Base-by-base conservation (phyloP, 768 basidiomycete genomes). In the Amanita pallidorosea region DNA sequence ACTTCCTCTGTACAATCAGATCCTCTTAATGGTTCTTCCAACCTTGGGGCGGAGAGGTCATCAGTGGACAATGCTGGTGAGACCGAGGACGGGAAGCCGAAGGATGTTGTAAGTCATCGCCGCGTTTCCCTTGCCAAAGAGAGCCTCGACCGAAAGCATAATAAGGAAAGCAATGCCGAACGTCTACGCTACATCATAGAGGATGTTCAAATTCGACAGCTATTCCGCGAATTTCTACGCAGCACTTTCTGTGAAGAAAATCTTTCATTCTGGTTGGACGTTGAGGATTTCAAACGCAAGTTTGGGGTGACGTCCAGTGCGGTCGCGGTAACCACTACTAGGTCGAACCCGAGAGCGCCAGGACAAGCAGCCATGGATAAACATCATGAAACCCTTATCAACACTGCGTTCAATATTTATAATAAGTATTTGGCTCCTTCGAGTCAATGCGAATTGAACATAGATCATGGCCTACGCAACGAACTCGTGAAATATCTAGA, bases 171-270 rank as follows among this genome's bases (percentile, higher is more conserved):
- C 64, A 95, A 95, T 61, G 87, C 91, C 12, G 90, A 93, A 51
- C 86, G 91, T 47, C 73, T 98, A 41, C 80, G 82, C 55, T 88
- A 88, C 65, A 94, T 99, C 55, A 77, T 99, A 20, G 94, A 95
- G 55, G 92, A 98, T 55, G 88, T 94, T 0, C 83, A 85, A 27
- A 71, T 94, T 34, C 81, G 96, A 12, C 78, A 81, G 2, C 71
- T 97, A 45, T 99, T 99, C 77, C 83, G 96, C 53, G 96, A 98
- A 56, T 95, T 93, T 72, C 68, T 99, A 49, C 80, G 90, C 29
- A 76, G 81, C 51, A 98, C 97, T 65, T 98, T 96, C 64, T 98
- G 91, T 69, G 96, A 99, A 63, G 96, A 99, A 73, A 99, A 99
- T 64, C 70, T 99, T 57, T 85, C 86, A 43, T 99, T 97, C 70